phyloP scores from a whole-genome alignment of 2,329 filamentous ascomycete genomes.

The Nannizziopsis barbatae region DNA sequence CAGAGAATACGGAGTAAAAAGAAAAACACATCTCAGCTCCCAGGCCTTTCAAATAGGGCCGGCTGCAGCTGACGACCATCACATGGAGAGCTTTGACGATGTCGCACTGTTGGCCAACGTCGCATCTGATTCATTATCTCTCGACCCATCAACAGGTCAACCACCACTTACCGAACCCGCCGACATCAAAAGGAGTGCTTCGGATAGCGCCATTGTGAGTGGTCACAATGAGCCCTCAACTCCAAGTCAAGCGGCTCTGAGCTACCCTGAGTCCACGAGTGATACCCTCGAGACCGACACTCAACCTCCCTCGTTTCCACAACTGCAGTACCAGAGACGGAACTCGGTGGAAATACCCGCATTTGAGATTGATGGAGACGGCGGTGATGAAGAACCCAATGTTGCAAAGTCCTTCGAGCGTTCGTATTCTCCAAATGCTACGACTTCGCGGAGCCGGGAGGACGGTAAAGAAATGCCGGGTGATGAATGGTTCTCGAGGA shows the following conservation, averaged over 20 bases:
- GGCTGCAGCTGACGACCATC: not conserved
- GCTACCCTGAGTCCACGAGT: not conserved
- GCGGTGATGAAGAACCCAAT: conserved; percentile 36
- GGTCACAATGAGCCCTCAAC: not conserved
- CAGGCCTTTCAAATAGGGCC: too few species aligned
- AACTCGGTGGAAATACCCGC: conserved; percentile 23
- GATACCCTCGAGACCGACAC: not conserved
- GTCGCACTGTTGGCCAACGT: conserved; percentile 22
- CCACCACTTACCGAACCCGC: conserved; percentile 4
- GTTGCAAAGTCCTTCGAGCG: conserved; percentile 37
- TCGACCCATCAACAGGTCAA: conserved; percentile 17
- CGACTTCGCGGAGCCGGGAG: conserved; percentile 30
- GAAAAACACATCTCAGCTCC: conserved; percentile 9
- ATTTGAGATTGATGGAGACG: conserved; percentile 26
- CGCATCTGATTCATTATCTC: conserved; percentile 18
- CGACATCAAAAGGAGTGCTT: conserved; percentile 7
- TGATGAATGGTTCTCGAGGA: conserved; percentile 44
- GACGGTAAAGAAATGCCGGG: conserved; percentile 25
- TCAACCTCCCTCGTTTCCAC: conserved; percentile 6
- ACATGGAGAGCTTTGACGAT: conserved; percentile 34
- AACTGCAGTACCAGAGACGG: conserved; percentile 24
- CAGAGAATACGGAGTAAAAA: not conserved
- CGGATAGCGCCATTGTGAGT: conserved; percentile 4
- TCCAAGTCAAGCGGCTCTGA: not conserved
- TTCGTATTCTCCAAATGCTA: conserved; percentile 29